These are phyloP conservation scores for Myxozyma lipomycoides DNA, from an alignment of 805 yeast genomes.

Conservation along the genomic window DNA sequence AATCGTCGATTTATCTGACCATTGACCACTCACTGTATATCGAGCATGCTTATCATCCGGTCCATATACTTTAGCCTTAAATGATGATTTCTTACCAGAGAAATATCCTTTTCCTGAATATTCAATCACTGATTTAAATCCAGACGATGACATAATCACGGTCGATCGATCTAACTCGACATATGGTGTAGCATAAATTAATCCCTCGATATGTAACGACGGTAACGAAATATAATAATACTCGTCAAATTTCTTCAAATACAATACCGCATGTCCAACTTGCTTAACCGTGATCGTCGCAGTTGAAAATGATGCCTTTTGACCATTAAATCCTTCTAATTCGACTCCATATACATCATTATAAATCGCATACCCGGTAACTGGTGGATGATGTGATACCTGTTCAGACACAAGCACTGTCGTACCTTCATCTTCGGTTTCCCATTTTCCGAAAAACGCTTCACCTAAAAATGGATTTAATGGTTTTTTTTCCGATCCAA, in stretches of 20 bases:
- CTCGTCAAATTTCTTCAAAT: conserved; percentile 53
- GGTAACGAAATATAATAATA: conserved; percentile 82
- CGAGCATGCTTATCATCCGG: conserved; percentile 49
- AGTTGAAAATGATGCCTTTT: conserved; percentile 71
- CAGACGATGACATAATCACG: conserved; percentile 77
- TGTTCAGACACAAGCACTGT: conserved; percentile 82
- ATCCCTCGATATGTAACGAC: conserved; percentile 90
- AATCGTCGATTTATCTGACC: conserved; percentile 76
- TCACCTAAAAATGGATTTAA: conserved; percentile 95
- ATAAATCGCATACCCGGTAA: conserved; percentile 82
- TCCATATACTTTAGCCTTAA: conserved; percentile 75
- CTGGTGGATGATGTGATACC: conserved; percentile 96
- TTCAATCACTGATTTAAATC: conserved; percentile 68
- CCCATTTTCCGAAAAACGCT: conserved; percentile 86
- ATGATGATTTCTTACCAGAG: conserved; percentile 88
- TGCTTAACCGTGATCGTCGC: conserved; percentile 83
- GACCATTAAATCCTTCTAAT: conserved; percentile 85
- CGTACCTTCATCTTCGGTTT: conserved; percentile 57
- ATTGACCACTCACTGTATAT: conserved; percentile 82
- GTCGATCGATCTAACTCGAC: conserved; percentile 90
- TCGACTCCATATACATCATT: conserved; percentile 66
- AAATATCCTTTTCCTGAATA: conserved; percentile 93
- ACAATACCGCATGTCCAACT: conserved; percentile 79
- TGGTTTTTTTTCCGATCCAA: conserved; percentile 97
- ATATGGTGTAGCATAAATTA: conserved; percentile 84